Conservation (phyloP, 129 eudicot species). For the Chrysanthemum seticuspe region DNA sequence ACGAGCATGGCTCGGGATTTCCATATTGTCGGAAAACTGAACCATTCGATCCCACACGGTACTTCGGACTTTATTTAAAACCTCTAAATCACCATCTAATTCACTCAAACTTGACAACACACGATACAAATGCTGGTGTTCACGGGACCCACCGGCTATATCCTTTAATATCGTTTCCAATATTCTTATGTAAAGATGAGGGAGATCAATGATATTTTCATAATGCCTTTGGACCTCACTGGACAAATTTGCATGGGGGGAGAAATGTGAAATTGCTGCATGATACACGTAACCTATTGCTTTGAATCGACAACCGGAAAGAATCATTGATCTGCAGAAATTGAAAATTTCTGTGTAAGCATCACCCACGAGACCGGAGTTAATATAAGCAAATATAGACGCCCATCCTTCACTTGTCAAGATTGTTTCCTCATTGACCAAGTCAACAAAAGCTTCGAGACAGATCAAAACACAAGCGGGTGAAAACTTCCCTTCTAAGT, state of each 20-base stretch:
- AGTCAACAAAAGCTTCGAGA: slow-evolving; percentile 50
- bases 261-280: slow-evolving; percentile 45
- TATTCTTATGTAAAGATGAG: slow-evolving; percentile 57
- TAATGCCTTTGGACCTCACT: slow-evolving; percentile 20
- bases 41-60: slow-evolving; percentile 76
- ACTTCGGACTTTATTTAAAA: slow-evolving; percentile 58
- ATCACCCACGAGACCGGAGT: slow-evolving; percentile 38
- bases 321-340: slow-evolving; percentile 76
- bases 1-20: slow-evolving; percentile 70
- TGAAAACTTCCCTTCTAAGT: slow-evolving; percentile 43
- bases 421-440: slow-evolving; percentile 53
- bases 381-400: slow-evolving; percentile 43
- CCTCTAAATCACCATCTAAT: slow-evolving; percentile 62
- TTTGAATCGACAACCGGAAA: slow-evolving; percentile 67
- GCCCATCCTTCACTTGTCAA: slow-evolving; percentile 70
- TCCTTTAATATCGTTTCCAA: slow-evolving; percentile 61
- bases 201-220: slow-evolving; percentile 49
- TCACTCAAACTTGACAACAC: slow-evolving; percentile 77
- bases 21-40: slow-evolving; percentile 64
- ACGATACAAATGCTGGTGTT: slow-evolving; percentile 42
- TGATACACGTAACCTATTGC: slow-evolving; percentile 48
- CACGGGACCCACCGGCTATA: slow-evolving; percentile 47
- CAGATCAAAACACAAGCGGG: slow-evolving; percentile 47
- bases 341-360: slow-evolving; percentile 44
- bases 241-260: slow-evolving; percentile 32